Evolutionary conservation across 2,329 filamentous ascomycete species (phyloP), one percentile per base, ranked within the genome.

Genomic region (Colletotrichum caudatum): DNA sequence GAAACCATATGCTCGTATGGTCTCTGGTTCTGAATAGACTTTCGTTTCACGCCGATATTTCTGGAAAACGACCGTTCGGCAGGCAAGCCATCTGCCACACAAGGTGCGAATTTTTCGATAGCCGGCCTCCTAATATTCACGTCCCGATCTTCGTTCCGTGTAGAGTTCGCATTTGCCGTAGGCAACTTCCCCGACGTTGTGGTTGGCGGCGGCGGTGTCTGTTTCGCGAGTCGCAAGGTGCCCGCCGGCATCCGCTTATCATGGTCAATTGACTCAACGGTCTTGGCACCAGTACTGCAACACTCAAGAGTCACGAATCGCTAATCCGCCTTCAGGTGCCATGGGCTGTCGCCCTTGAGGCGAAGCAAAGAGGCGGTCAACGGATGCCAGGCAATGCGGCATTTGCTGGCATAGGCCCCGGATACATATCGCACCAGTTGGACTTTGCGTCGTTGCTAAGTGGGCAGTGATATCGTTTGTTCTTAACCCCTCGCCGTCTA

Each of bases 401-500:
- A 63, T 39, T 63, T 39, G 9, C n/a, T n/a, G 14, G n/a, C n/a
- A 41, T 53, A 23, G 23, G 48, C 9, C 23, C 35, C 14, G 37
- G 5, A 39, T n/a, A 53, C 26, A 39, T 29, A 3, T 33, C 48
- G 18, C 33, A 14, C 33, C 50, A 26, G 33, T 14, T n/a, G 51
- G n/a, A 39, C 33, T 51, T n/a, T 20, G 56, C 23, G 50, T 26
- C 50, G 16, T 33, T 33, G 37, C 9, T 1, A 1, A 56, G 29
- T 29, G 29, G 29, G 3, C 29, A 29, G 5, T 23, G 35, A 12
- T 37, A 16, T 11, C 12, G 66, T 54, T 64, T 59, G 14, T 53
- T 54, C 41, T 35, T 35, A 37, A 46, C 26, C 33, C 29, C 46
- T 14, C 53, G 16, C 53, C 69, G 23, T 60, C 65, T 61, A 64